Evolutionary conservation across 2,329 filamentous ascomycete species (phyloP), one percentile per base, ranked within the genome.

Genomic region (Fusarium mexicanum): DNA sequence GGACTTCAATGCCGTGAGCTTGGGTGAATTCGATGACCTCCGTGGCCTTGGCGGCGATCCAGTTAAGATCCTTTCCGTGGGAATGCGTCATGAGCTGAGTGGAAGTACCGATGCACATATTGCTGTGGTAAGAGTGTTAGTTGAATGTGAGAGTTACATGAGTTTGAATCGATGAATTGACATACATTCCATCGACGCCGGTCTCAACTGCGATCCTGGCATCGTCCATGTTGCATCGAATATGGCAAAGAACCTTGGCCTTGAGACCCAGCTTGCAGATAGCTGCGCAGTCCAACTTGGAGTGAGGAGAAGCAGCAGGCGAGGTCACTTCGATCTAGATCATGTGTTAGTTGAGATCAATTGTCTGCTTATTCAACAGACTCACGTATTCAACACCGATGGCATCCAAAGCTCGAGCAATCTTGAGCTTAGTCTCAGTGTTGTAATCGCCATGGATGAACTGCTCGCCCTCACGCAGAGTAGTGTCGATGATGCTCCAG

Each of bases 211-310:
- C 94, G 75, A 95, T 88, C 81, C 91, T 89, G 76, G 94, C 94
- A 87, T 82, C 81, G 44, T 80, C 77, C 79, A 82, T 80, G 76
- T 81, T 77, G 72, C 80, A 80, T 60, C 78, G 73, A 22, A 79
- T 77, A 58, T 77, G 75, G 68, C 69, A 70, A 24, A 77, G 33
- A 12, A 75, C 41, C 67, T 77, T 88, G 74, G 90, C 90, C 92
- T 94, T 95, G 83, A 98, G 90, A 73, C 95, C 95, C 61, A 98
- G 92, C 88, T 95, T 94, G 92, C 94, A 97, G 80, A 98, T 98
- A 65, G 92, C 92, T 85, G 96, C 92, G 84, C 94, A 97, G 85
- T 98, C 96, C 80, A 86, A 84, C 83, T 92, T 91, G 64, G 94
- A 97, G 85, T 97, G 94, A 85, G 95, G 92, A 20, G 93, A 95